Evolutionary conservation across 768 basidiomycete species (phyloP).

Genomic region (Leccinum fibrillosum): DNA sequence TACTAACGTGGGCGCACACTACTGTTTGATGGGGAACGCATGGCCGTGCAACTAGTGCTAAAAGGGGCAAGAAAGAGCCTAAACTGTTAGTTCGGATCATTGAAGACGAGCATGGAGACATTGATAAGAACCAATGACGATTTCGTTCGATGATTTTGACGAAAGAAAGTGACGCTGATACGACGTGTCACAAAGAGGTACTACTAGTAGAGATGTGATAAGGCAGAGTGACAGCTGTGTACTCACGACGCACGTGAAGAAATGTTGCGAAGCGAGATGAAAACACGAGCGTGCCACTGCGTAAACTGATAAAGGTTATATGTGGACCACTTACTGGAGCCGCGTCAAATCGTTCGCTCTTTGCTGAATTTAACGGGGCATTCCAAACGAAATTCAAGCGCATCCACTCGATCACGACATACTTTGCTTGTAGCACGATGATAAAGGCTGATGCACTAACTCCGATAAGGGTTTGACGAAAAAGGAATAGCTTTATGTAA

Average conservation of each 20-base stretch:
- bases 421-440: too few species aligned
- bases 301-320: too few species aligned
- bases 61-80: neutral
- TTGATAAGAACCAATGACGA: neutral
- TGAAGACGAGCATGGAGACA: too few species aligned
- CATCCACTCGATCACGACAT: neutral
- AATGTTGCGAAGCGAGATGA: neutral
- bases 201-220: neutral
- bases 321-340: neutral
- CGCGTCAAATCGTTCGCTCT: neutral
- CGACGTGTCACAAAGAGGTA: neutral
- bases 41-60: neutral
- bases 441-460: too few species aligned
- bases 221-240: neutral
- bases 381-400: neutral
- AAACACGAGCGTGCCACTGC: neutral
- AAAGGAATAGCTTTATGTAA: too few species aligned
- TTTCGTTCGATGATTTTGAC: neutral
- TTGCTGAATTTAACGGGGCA: neutral
- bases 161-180: neutral
- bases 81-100: neutral
- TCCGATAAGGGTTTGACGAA: too few species aligned
- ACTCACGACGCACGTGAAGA: neutral
- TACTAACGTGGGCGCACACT: neutral
- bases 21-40: neutral